Evolutionary conservation across 148 eudicot genomes (phyloP).

Genomic region (Camellia sinensis): DNA sequence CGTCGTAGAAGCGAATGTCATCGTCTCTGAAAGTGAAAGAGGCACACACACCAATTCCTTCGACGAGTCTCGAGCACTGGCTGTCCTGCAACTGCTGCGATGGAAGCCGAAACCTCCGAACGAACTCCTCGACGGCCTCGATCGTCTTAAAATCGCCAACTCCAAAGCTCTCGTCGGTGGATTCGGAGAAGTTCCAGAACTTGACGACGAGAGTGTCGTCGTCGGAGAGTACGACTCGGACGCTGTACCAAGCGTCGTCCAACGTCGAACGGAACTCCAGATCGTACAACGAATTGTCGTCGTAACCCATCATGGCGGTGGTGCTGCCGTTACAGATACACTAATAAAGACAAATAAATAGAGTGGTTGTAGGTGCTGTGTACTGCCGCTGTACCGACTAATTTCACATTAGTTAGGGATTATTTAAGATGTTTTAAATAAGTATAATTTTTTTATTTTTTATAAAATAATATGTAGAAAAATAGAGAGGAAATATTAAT

Average conservation of each 20-base stretch:
- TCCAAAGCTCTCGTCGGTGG: constrained; percentile 14
- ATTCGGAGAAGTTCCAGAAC: constrained; percentile 29
- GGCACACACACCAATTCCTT: constrained; percentile 49
- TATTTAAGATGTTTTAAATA: no score
- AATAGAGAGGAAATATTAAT: no score
- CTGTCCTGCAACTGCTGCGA: constrained; percentile 45
- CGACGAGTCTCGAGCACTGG: constrained; percentile 31
- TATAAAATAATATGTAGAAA: no score
- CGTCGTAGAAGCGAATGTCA: constrained; percentile 52
- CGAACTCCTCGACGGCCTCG: constrained; percentile 26
- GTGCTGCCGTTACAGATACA: no score
- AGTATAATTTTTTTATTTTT: no score
- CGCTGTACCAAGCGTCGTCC: constrained; percentile 60
- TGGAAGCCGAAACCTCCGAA: constrained; percentile 33
- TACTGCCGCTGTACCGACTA: no score
- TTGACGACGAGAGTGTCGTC: constrained; percentile 33
- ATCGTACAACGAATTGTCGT: constrained; percentile 18
- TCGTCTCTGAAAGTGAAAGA: neutral
- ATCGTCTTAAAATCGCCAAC: constrained; percentile 17
- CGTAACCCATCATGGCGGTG: neutral
- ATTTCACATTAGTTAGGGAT: no score
- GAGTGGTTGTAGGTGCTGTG: no score
- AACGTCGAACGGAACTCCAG: constrained; percentile 29
- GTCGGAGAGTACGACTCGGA: constrained; percentile 15
- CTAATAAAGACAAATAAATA: no score